Conservation (phyloP, 108 stramenopile species). For the Fragilaria radians region DNA sequence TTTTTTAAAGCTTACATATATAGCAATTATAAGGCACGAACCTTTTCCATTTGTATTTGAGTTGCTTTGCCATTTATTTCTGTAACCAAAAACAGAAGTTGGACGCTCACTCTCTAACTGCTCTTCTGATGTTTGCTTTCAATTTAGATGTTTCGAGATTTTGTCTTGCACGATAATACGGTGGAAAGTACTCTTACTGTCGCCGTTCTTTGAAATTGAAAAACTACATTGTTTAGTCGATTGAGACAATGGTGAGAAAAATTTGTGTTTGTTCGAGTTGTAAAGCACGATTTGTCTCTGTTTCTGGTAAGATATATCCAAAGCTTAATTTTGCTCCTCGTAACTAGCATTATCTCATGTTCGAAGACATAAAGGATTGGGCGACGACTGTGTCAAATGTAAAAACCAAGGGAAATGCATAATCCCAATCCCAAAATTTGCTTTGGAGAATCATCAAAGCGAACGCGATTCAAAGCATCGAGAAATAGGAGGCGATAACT, state of each 20-base stretch:
- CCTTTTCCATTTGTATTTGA: too few relatives aligned
- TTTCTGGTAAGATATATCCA: slow-evolving; percentile 3
- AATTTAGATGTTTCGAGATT: too few relatives aligned
- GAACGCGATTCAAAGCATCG: neutral
- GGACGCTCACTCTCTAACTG: too few relatives aligned
- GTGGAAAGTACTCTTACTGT: too few relatives aligned
- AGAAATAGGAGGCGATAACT: neutral
- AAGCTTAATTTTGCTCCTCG: neutral
- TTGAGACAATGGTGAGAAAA: slow-evolving; percentile 21
- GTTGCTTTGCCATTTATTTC: too few relatives aligned
- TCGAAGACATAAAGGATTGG: neutral
- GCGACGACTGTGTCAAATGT: slow-evolving; percentile 1
- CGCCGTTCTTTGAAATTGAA: too few relatives aligned
- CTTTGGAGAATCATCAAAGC: neutral
- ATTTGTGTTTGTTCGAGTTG: slow-evolving; percentile 12
- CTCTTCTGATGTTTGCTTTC: too few relatives aligned
- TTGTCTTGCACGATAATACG: too few relatives aligned
- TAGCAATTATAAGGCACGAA: too few relatives aligned
- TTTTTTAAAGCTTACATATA: too few relatives aligned
- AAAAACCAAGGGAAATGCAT: neutral
- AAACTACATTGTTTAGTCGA: too few relatives aligned
- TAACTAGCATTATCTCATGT: neutral
- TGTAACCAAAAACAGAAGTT: too few relatives aligned
- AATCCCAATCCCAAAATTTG: neutral
- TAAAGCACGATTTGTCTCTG: slow-evolving; percentile 9